These are phyloP conservation scores for Thielaviopsis ethacetica DNA, from an alignment of 2,329 filamentous ascomycete genomes.

Conservation along the genomic window DNA sequence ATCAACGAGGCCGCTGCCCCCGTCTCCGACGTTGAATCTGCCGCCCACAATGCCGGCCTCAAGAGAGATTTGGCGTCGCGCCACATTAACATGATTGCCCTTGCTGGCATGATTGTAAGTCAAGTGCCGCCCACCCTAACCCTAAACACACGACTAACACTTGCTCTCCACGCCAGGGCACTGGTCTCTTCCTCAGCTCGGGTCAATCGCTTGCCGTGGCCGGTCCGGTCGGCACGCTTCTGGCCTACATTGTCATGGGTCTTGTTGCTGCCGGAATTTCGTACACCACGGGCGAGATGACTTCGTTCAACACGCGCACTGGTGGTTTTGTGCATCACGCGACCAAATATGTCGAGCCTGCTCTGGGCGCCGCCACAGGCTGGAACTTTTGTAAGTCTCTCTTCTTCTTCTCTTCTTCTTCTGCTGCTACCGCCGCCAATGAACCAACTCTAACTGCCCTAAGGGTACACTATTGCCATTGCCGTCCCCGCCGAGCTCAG, in stretches of 20 bases:
- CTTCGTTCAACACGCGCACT: constrained; percentile 16
- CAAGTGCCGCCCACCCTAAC: not conserved
- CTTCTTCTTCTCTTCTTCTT: too few species aligned
- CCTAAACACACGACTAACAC: not conserved
- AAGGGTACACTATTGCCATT: constrained; percentile 28
- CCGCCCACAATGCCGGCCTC: not conserved
- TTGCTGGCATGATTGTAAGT: constrained; percentile 18
- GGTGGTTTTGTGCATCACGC: constrained; percentile 19
- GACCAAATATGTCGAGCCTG: constrained; percentile 18
- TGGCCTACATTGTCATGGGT: constrained; percentile 26
- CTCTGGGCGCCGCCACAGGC: constrained; percentile 16
- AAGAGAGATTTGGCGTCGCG: constrained; percentile 16
- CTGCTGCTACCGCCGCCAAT: not conserved
- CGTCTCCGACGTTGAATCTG: not conserved
- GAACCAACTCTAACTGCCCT: constrained; percentile 22
- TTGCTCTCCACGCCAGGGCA: constrained; percentile 19
- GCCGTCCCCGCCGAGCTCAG: constrained; percentile 24
- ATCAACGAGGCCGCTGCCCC: not conserved
- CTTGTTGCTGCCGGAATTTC: constrained; percentile 41
- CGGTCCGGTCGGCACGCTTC: constrained; percentile 25
- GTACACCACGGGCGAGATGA: constrained; percentile 23
- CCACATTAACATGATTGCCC: constrained; percentile 22
- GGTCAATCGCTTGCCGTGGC: constrained; percentile 31
- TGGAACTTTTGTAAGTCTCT: constrained; percentile 6
- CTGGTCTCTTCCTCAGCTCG: constrained; percentile 33